Percentiles rank a stretch among this genome's conserved stretches.
phyloP scores from a whole-genome alignment of 208 protist genomes.

The Trypanosoma melophagium region DNA sequence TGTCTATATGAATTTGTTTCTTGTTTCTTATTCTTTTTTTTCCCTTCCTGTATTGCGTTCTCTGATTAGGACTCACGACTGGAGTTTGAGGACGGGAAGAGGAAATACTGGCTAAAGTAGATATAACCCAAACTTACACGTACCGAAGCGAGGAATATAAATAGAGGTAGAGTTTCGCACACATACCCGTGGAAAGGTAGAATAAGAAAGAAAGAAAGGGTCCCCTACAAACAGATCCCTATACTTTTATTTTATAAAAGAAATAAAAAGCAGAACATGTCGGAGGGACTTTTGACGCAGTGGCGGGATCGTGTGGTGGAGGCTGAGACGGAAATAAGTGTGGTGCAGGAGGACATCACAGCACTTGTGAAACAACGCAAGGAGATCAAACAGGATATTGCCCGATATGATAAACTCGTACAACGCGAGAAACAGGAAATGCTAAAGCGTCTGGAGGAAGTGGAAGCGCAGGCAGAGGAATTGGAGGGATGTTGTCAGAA shows the following conservation, averaged over 20 bases:
- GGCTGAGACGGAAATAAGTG: conserved; percentile 54
- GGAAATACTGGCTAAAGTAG: not conserved
- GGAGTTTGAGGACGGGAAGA: not conserved
- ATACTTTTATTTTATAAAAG: not conserved
- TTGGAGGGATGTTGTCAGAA: conserved; percentile 55
- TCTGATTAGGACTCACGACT: not conserved
- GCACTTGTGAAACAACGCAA: conserved; percentile 45
- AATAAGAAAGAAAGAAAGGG: no score
- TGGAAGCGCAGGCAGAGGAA: conserved; percentile 63
- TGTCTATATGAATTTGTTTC: no score
- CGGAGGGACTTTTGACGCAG: conserved; percentile 44
- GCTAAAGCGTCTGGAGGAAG: conserved; percentile 56
- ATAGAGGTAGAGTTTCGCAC: not conserved
- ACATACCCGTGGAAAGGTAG: not conserved
- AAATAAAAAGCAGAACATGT: conserved; percentile 14
- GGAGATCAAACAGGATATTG: conserved; percentile 45
- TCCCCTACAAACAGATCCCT: not conserved
- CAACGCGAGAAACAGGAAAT: conserved; percentile 65
- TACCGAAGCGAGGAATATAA: not conserved
- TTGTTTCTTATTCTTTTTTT: no score
- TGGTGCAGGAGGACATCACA: conserved; percentile 73
- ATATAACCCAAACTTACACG: not conserved
- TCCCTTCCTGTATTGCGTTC: no score
- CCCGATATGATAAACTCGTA: conserved; percentile 49
- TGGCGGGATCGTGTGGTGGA: conserved; percentile 79